Conservation (phyloP, 2,329 filamentous ascomycete genomes). For the Colletotrichum plurivorum region DNA sequence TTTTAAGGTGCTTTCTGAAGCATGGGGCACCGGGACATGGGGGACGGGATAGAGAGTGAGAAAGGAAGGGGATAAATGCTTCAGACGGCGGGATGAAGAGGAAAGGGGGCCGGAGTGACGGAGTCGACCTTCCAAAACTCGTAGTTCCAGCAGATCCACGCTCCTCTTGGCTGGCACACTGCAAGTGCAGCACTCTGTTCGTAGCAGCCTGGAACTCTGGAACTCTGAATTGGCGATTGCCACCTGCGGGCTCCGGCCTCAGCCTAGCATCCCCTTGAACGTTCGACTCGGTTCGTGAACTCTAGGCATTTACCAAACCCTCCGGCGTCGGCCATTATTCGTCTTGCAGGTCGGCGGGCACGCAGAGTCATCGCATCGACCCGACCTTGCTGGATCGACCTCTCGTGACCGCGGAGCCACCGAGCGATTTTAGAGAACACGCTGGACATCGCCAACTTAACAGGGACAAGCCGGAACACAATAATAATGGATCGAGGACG, state of each 20-base stretch:
- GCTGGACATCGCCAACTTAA: neutral
- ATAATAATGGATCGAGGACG: neutral
- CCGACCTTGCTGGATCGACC: neutral
- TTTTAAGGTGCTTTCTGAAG: slow-evolving; percentile 20
- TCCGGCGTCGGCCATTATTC: slow-evolving; percentile 13
- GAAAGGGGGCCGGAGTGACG: neutral
- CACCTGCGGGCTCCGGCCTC: slow-evolving; percentile 21
- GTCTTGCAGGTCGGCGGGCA: neutral
- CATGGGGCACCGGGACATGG: slow-evolving; percentile 8
- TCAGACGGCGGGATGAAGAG: neutral
- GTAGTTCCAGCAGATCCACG: slow-evolving; percentile 1
- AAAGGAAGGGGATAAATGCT: neutral
- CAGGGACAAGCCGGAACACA: slow-evolving; percentile 4
- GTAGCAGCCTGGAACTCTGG: slow-evolving; percentile 24
- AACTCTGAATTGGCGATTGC: slow-evolving; percentile 36
- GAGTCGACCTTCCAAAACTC: too few species aligned
- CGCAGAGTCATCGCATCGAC: slow-evolving; percentile 12
- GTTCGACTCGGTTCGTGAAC: neutral
- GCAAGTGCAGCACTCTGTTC: slow-evolving; percentile 27
- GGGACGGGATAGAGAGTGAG: slow-evolving; percentile 12
- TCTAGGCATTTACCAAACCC: slow-evolving; percentile 7
- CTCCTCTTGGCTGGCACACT: slow-evolving; percentile 30
- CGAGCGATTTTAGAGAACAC: neutral
- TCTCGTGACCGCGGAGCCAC: neutral
- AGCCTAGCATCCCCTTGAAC: slow-evolving; percentile 35